Base-by-base conservation (phyloP, 176 grass and related monocot genomes). In the Saccharum spontaneum region DNA sequence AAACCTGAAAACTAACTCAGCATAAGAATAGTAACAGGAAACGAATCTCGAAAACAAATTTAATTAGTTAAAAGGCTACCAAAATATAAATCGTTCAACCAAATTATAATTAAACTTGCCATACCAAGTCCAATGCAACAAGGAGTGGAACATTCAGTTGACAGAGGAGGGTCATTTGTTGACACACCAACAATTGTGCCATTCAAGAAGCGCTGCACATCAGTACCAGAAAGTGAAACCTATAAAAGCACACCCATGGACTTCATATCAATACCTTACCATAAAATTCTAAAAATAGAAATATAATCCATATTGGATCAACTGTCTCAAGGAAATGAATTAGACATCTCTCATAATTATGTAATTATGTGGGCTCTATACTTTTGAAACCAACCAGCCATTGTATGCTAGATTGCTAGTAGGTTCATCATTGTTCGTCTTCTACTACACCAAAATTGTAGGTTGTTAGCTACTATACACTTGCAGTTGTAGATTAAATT, bases 41-140 rank as follows among this genome's bases (percentile, higher is more conserved):
- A 79, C 17, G 12, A 78, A 41, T 41, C 7, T 50, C 5, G 74
- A 49, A 4, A 39, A 44, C 13, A 28, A 59, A n/a, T 65, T 83
- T 16, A 39, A n/a, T 34, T 78, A 4, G 49, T 41, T 62, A 71
- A 61, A 76, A 82, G 1, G 26, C 37, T 41, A 23, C 26, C 3
- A 69, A 45, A 76, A 16, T 22, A 70, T 57, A 28, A 48, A 75
- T 36, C 4, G 4, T 50, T 33, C 40, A 67, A 67, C 24, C 9
- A 69, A 73, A 7, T n/a, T 15, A 28, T 44, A 80, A 3, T n/a
- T 39, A 28, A 83, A 65, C 4, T 83, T 70, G 54, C 67, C 64
- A 41, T 77, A 94, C 90, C 90, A 73, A 94, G 76, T 86, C 92
- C 90, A 77, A 92, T 67, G 83, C 90, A 94, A 50, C 77, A 94